A percentile compares a stretch with the other conserved stretches of the same genome.
Conservation (phyloP, 2,329 filamentous ascomycete species). For the Karstenula rhodostoma region DNA sequence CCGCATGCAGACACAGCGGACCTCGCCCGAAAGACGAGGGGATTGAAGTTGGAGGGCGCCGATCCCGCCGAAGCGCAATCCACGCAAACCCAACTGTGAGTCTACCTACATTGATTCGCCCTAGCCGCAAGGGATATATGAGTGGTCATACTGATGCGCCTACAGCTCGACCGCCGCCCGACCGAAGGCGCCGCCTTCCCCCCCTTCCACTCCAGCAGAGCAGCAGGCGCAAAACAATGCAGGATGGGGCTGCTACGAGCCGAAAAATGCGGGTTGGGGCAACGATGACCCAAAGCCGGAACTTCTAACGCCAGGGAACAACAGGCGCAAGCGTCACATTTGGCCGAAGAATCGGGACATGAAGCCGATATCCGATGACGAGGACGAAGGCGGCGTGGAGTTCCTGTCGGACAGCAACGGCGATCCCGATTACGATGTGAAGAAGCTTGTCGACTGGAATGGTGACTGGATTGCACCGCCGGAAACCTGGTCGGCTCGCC, state of each 20-base stretch:
- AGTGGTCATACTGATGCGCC: neutral
- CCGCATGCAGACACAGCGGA: neutral
- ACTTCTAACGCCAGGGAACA: constrained; percentile 7
- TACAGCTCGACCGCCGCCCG: constrained; percentile 1
- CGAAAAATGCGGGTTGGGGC: constrained; percentile 1
- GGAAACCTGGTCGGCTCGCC: constrained; percentile 56
- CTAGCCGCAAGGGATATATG: neutral
- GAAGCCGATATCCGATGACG: constrained; percentile 23
- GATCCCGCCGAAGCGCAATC: constrained; percentile 6
- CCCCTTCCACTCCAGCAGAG: constrained; percentile 14
- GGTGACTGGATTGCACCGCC: constrained; percentile 57
- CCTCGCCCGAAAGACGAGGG: neutral
- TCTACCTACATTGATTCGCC: neutral
- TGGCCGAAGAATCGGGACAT: constrained; percentile 45
- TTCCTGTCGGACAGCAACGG: constrained; percentile 40
- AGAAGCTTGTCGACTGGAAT: constrained; percentile 54
- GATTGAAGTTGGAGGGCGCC: neutral
- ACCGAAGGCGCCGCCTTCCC: constrained; percentile 19
- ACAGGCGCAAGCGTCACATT: constrained; percentile 13
- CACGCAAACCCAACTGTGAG: constrained; percentile 19
- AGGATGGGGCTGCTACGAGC: neutral
- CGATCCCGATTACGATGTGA: constrained; percentile 45
- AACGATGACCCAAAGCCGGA: constrained; percentile 23
- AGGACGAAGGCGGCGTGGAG: constrained; percentile 33
- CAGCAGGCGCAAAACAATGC: neutral